Evolutionary conservation across 257 asterid genomes (phyloP).

Genomic region (Salvia splendens): DNA sequence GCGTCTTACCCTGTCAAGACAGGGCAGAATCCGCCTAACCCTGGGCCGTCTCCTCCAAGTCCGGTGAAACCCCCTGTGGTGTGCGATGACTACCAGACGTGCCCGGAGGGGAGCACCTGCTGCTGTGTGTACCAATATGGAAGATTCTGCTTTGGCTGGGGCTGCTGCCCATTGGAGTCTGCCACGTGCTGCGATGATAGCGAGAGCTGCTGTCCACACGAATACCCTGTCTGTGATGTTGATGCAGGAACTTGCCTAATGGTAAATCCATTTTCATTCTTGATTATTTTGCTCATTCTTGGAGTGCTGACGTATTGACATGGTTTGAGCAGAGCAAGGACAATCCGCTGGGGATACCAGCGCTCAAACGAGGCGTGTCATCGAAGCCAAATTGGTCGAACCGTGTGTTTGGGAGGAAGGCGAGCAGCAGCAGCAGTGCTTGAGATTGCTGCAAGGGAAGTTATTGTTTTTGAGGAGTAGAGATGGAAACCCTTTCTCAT

Average conservation of each 20-base stretch:
- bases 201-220: constrained; percentile 86
- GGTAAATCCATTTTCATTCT: constrained; percentile 39
- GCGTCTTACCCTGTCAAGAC: constrained; percentile 83
- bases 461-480: constrained; percentile 8
- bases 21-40: constrained; percentile 83
- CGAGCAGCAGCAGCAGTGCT: constrained; percentile 29
- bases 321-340: constrained; percentile 55
- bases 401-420: constrained; percentile 33
- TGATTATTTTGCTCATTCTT: background rate
- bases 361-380: constrained; percentile 39
- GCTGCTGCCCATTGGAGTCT: constrained; percentile 85
- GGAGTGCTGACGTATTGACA: constrained; percentile 14
- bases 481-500: constrained; percentile 10
- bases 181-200: constrained; percentile 92
- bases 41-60: constrained; percentile 79
- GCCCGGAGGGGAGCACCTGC: constrained; percentile 74
- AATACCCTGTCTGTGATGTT: constrained; percentile 72
- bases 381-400: constrained; percentile 41
- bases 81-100: constrained; percentile 70
- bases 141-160: constrained; percentile 71
- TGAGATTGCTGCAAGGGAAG: constrained; percentile 13
- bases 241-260: constrained; percentile 63
- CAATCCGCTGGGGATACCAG: constrained; percentile 60
- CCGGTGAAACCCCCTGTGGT: constrained; percentile 66
- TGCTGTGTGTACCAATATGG: constrained; percentile 69